Evolutionary conservation across 257 asterid species (phyloP).

Genomic region (Euphrasia confusa): DNA sequence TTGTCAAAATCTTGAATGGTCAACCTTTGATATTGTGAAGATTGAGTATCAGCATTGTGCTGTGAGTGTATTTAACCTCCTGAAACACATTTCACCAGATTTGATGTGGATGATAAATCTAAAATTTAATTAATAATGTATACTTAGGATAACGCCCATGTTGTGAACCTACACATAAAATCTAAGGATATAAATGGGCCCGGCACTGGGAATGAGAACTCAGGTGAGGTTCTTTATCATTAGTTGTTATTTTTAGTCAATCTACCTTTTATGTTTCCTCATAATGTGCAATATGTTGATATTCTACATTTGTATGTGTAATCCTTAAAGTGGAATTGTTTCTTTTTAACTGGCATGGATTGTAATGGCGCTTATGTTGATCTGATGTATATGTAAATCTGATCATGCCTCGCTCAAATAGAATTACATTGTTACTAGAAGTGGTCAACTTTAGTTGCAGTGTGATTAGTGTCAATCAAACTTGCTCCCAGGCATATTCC

Average conservation of each 20-base stretch:
- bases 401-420: slow-evolving; percentile 12
- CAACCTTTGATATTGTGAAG: slow-evolving; percentile 40
- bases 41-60: slow-evolving; percentile 43
- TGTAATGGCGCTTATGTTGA: neutral
- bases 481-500: too few relatives aligned
- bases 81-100: slow-evolving; percentile 19
- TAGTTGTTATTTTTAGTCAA: slow-evolving; percentile 1
- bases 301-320: neutral
- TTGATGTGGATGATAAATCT: neutral
- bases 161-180: slow-evolving; percentile 37
- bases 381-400: neutral
- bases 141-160: slow-evolving; percentile 48
- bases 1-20: slow-evolving; percentile 41
- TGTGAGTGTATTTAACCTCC: slow-evolving; percentile 42
- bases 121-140: slow-evolving; percentile 3
- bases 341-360: slow-evolving; percentile 8
- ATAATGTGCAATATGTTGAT: neutral
- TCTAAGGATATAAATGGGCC: slow-evolving; percentile 31
- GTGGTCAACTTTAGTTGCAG: neutral
- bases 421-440: slow-evolving; percentile 9
- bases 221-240: slow-evolving; percentile 36
- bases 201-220: slow-evolving; percentile 21
- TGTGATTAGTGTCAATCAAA: neutral
- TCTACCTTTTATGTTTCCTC: slow-evolving; percentile 12
- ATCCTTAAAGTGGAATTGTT: neutral